Evolutionary conservation across 805 yeast genomes (phyloP), one percentile per base, ranked within the genome.

Genomic region (Zygoascus bituminiphila): DNA sequence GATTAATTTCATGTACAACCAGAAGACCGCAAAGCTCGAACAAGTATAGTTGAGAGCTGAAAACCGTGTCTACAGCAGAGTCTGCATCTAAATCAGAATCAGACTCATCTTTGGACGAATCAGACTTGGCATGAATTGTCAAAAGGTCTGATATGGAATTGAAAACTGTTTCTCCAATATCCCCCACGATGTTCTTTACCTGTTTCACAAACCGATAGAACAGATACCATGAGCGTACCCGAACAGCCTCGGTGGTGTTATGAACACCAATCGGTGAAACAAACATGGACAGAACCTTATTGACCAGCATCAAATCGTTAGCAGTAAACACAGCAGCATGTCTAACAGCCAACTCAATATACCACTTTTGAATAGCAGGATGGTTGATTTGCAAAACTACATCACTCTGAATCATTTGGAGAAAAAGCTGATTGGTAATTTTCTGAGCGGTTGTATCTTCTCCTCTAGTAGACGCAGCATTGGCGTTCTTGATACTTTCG

Each of bases 11-110:
- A n/a, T 72, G 62, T 19, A 82, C 73, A 41, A 87, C 78, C 53
- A 93, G 70, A 48, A 87, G 63, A 5, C 98, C 98, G 48, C 86
- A 72, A 2, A 95, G 77, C 67, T 93, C 98, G 64, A 85, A 91
- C 21, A 93, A 66, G 58, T 86, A 82, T 44, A 87, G 68, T 65
- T 91, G 96, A 57, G 79, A 79, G 8, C 22, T 19, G 20, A 24
- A 23, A 9, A 41, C 33, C 6, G 44, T 24, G n/a, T 41, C 44
- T 2, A 22, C 22, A 5, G 17, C 44, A 10, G 31, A 15, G 10
- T 21, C 24, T 12, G 19, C 42, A 54, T 81, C 86, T 67, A 91
- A 88, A 51, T 73, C 77, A 9, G 78, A 79, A 26, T 67, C 67
- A 36, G 60, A 61, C 19, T 59, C 58, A 24, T 44, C 52, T 12